Conservation (phyloP, 371 early-diverging fungal species). For the Apophysomyces sp. region DNA sequence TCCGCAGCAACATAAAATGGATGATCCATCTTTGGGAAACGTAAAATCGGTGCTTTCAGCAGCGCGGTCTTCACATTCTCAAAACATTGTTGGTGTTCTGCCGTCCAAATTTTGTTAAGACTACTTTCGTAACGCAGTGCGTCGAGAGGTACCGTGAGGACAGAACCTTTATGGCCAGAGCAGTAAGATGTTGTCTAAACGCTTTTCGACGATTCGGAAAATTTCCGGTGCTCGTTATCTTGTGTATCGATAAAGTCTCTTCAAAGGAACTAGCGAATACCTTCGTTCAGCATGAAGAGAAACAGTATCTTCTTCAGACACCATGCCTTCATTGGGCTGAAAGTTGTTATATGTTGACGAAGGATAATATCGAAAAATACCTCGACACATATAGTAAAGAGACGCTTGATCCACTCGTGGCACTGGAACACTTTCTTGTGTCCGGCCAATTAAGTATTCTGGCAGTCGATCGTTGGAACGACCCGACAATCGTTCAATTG, state of each 20-base stretch:
- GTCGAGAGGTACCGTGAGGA: constrained; percentile 21
- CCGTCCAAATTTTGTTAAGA: constrained; percentile 3
- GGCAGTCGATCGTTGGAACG: neutral
- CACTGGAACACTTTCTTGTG: neutral
- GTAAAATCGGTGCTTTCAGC: neutral
- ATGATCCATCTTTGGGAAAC: constrained; percentile 20
- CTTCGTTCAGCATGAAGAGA: too few relatives aligned
- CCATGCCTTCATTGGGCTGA: constrained; percentile 1
- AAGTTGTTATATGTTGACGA: neutral
- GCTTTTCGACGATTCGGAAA: too few relatives aligned
- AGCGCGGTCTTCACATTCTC: constrained; percentile 5
- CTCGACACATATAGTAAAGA: neutral
- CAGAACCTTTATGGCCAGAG: too few relatives aligned
- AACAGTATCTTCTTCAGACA: neutral
- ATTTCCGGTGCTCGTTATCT: too few relatives aligned
- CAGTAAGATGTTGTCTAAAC: too few relatives aligned
- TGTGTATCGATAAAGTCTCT: too few relatives aligned
- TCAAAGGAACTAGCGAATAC: too few relatives aligned
- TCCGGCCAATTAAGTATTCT: neutral
- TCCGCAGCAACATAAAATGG: constrained; percentile 40
- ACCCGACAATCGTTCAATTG: neutral
- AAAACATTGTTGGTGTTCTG: constrained; percentile 7
- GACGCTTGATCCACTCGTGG: neutral
- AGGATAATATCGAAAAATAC: neutral
- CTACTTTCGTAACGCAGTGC: constrained; percentile 10